A percentile compares a stretch with the other conserved stretches of the same genome.
phyloP scores from a whole-genome alignment of 768 basidiomycete species.

The Mycena galopus region DNA sequence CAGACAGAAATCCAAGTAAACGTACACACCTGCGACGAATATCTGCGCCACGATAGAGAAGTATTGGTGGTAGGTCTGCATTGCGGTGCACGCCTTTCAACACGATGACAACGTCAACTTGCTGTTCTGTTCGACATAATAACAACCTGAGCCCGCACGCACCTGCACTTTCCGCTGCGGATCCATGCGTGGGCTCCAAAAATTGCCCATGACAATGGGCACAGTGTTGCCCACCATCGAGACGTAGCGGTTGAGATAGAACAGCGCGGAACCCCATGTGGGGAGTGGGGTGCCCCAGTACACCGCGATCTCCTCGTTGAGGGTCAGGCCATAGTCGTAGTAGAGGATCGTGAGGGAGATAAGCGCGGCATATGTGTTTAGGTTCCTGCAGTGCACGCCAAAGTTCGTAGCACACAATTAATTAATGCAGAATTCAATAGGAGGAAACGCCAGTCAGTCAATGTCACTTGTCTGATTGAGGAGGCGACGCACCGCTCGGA shows the following conservation, averaged over 20 bases:
- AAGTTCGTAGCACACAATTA: no score
- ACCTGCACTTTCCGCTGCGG: conserved; percentile 43
- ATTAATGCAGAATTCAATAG: no score
- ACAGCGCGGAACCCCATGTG: conserved; percentile 30
- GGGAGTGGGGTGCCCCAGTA: conserved; percentile 8
- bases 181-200: conserved; percentile 44
- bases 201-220: conserved; percentile 8
- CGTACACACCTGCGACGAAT: conserved; percentile 50
- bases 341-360: conserved; percentile 4
- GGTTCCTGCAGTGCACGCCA: neutral
- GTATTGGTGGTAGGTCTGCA: conserved; percentile 52
- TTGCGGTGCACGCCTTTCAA: conserved; percentile 38
- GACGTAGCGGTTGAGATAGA: conserved; percentile 41
- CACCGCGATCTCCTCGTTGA: neutral
- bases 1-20: neutral
- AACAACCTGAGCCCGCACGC: no score
- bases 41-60: conserved; percentile 49
- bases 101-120: no score
- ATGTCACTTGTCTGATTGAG: neutral
- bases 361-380: neutral
- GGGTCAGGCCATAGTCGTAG: conserved; percentile 21
- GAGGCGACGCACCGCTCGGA: neutral
- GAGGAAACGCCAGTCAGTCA: no score
- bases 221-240: conserved; percentile 32
- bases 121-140: neutral